Evolutionary conservation across 306 rosid genomes (phyloP).

Genomic region (Cotoneaster glaucophyllus): DNA sequence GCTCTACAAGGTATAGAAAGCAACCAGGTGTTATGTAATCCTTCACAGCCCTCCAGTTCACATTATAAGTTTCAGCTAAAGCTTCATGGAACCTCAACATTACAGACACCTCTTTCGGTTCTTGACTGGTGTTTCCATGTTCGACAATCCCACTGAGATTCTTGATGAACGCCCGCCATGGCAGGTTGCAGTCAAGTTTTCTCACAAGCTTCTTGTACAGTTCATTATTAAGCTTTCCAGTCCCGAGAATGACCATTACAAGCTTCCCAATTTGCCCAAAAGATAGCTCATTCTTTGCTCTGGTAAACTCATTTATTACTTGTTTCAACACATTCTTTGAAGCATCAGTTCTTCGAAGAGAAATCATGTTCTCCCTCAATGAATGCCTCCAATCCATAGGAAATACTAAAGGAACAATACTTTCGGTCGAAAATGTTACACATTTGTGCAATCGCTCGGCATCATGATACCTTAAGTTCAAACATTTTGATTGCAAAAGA

Average conservation of each 20-base stretch:
- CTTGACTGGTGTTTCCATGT: neutral
- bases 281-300: conserved; percentile 13
- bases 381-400: conserved; percentile 42
- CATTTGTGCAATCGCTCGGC: conserved; percentile 7
- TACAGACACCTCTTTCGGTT: neutral
- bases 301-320: conserved; percentile 20
- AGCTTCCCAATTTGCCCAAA: conserved; percentile 47
- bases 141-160: conserved; percentile 11
- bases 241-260: conserved; percentile 42
- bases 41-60: conserved; percentile 8
- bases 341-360: conserved; percentile 29
- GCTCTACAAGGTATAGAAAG: conserved; percentile 67
- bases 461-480: conserved; percentile 2
- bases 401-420: conserved; percentile 15
- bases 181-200: conserved; percentile 10
- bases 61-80: conserved; percentile 26
- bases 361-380: conserved; percentile 26
- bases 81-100: conserved; percentile 26
- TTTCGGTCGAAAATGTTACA: conserved; percentile 17
- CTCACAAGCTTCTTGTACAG: conserved; percentile 6
- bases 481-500: conserved; percentile 32
- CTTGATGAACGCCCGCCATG: conserved; percentile 45
- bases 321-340: conserved; percentile 23
- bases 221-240: conserved; percentile 16
- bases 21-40: conserved; percentile 59